Conservation (phyloP, 495 filamentous ascomycete genomes). For the Chaetomium fimeti region DNA sequence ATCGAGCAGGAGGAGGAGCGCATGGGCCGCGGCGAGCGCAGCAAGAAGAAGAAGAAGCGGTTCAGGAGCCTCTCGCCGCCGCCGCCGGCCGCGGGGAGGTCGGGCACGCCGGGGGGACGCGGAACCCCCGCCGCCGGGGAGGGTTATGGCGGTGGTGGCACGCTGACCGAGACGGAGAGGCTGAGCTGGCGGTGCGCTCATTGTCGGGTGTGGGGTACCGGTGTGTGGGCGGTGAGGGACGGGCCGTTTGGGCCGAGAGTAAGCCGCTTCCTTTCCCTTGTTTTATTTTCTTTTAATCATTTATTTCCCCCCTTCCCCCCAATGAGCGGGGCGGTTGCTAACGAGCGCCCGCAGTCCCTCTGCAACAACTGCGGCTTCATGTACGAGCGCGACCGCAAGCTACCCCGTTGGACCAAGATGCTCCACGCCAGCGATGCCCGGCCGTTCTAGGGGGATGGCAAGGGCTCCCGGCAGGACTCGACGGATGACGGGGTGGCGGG, state of each 20-base stretch:
- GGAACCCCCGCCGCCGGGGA: constrained; percentile 68
- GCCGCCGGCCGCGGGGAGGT: constrained; percentile 54
- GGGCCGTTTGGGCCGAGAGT: constrained; percentile 84
- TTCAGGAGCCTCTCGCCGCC: constrained; percentile 86
- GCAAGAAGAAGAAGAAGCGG: constrained; percentile 91
- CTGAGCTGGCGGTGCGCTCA: constrained; percentile 86
- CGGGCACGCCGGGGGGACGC: constrained; percentile 60
- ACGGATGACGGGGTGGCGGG: background rate
- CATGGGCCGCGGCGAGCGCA: constrained; percentile 83
- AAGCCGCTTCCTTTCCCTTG: no score
- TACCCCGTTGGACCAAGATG: constrained; percentile 80
- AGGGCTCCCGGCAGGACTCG: background rate
- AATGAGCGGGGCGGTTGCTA: no score
- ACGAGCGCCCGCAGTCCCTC: constrained; percentile 60
- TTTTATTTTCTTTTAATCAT: no score
- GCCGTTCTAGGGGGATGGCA: constrained; percentile 36
- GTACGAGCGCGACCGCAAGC: constrained; percentile 79
- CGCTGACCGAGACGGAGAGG: constrained; percentile 76
- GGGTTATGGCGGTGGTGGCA: constrained; percentile 64
- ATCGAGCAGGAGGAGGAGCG: constrained; percentile 61
- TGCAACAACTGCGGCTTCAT: constrained; percentile 92
- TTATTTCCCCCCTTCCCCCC: background rate
- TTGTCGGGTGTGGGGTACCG: constrained; percentile 81
- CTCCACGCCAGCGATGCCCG: constrained; percentile 56
- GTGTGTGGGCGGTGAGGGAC: constrained; percentile 92